Evolutionary conservation across 2,329 filamentous ascomycete species (phyloP).

Genomic region (Neoarthrinium moseri): DNA sequence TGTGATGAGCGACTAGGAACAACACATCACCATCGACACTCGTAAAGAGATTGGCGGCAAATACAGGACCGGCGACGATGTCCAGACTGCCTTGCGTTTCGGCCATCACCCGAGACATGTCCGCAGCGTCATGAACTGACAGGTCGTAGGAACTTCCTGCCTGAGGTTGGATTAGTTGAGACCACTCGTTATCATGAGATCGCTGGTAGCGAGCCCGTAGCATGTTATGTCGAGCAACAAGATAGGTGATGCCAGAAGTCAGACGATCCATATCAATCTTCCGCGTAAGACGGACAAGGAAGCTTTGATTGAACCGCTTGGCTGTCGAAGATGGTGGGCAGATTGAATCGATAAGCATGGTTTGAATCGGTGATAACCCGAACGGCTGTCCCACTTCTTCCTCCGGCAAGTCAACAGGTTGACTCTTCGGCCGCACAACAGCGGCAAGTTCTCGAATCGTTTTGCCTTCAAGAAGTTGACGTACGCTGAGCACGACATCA

Average conservation of each 20-base stretch:
- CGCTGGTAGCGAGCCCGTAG: conserved; percentile 31
- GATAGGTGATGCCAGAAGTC: background rate
- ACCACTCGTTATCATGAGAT: background rate
- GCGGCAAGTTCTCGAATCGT: background rate
- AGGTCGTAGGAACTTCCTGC: background rate
- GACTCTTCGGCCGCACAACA: background rate
- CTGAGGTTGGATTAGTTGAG: background rate
- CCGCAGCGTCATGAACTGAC: background rate
- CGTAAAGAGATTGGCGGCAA: conserved; percentile 21
- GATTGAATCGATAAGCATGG: conserved; percentile 1
- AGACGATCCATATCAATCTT: background rate
- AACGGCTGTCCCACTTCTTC: background rate
- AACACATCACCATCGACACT: conserved; percentile 20
- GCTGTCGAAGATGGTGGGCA: background rate
- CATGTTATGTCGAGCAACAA: conserved; percentile 17
- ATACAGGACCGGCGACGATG: conserved; percentile 21
- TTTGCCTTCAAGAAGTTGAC: background rate
- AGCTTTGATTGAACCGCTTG: conserved; percentile 5
- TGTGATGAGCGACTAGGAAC: conserved; percentile 34
- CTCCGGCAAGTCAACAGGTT: background rate
- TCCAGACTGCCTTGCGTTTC: conserved; percentile 14
- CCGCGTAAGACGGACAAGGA: background rate
- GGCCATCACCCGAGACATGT: background rate
- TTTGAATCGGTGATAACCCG: conserved; percentile 4
- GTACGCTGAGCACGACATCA: conserved; percentile 1